Evolutionary conservation across 2,329 filamentous ascomycete species (phyloP), one percentile per base, ranked within the genome.

Genomic region (Epichloe sylvatica): DNA sequence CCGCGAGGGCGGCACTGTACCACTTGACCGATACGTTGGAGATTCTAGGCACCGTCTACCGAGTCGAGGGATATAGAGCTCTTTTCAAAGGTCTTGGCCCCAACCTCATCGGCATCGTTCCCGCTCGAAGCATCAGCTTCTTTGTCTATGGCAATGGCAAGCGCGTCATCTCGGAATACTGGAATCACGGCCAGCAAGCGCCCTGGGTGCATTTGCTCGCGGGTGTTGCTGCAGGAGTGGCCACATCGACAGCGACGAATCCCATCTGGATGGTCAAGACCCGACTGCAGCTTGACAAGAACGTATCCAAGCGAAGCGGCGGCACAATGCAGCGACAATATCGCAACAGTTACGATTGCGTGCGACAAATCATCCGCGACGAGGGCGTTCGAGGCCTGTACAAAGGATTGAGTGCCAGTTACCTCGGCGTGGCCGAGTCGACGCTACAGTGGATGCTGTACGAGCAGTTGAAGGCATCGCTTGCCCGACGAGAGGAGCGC

Each of bases 231-330:
- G 89, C 90, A 1, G 90, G 90, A 2, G 78, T 96, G 41, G 82
- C 83, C 6, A 96, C 91, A 0, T 86, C 86, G 44, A 96, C 91
- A 1, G 86, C 84, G 21, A 97, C 90, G 37, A 96, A 96, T 66
- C 90, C 90, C 1, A 95, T 97, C 61, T 97, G 90, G 90, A 77
- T 97, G 54, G 81, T 97, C 62, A 97, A 97, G 75, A 97, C 90
- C 39, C 76, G 90, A 34, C 65, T 97, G 58, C 90, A 97, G 68
- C 77, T 97, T 35, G 90, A 97, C 70, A 94, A 90, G 71, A 86
- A 86, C 62, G 78, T 81, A 47, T 84, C 83, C 15, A 77, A 78
- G 57, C 70, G 76, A 54, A 71, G 75, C 52, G 77, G 70, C 25
- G 74, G 72, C 38, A 64, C 69, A 25, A 68, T 70, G 49, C 71